These are phyloP conservation scores for Yarrowia hollandica DNA, from an alignment of 805 yeast species.

Conservation along the genomic window DNA sequence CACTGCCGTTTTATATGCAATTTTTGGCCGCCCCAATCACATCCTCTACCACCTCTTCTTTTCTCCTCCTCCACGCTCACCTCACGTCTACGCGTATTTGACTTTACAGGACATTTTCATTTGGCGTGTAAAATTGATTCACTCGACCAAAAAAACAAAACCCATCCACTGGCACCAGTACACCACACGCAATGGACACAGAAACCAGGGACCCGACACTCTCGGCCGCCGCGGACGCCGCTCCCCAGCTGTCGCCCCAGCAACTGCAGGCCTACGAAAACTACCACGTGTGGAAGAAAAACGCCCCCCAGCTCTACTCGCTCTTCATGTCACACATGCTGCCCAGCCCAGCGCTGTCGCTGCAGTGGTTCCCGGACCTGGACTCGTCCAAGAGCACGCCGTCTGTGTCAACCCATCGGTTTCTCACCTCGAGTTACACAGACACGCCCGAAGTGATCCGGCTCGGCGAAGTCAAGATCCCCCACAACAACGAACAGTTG, in stretches of 20 bases:
- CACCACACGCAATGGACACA: slow-evolving; percentile 9
- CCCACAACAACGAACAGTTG: slow-evolving; percentile 1
- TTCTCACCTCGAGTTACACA: not conserved
- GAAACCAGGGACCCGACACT: not conserved
- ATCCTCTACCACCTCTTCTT: too few species aligned
- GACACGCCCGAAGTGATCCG: slow-evolving; percentile 17
- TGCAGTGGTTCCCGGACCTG: slow-evolving; percentile 56
- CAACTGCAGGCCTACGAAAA: slow-evolving; percentile 14
- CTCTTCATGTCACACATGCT: slow-evolving; percentile 54
- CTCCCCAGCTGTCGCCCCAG: slow-evolving; percentile 9
- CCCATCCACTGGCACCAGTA: not conserved
- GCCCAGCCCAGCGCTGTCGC: slow-evolving; percentile 63
- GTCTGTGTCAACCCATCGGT: slow-evolving; percentile 2
- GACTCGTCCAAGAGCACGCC: slow-evolving; percentile 42
- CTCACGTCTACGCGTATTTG: too few species aligned
- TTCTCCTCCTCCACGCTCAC: too few species aligned
- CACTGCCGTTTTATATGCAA: too few species aligned
- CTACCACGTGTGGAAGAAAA: slow-evolving; percentile 63
- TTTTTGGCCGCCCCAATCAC: too few species aligned
- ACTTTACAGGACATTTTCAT: too few species aligned
- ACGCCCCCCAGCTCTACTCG: slow-evolving; percentile 56
- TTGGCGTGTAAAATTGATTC: slow-evolving; percentile 23
- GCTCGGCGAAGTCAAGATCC: slow-evolving; percentile 17
- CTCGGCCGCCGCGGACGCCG: not conserved
- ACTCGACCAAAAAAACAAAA: not conserved